Base-by-base conservation (phyloP, 768 basidiomycete genomes). In the Sarcodon sp. region DNA sequence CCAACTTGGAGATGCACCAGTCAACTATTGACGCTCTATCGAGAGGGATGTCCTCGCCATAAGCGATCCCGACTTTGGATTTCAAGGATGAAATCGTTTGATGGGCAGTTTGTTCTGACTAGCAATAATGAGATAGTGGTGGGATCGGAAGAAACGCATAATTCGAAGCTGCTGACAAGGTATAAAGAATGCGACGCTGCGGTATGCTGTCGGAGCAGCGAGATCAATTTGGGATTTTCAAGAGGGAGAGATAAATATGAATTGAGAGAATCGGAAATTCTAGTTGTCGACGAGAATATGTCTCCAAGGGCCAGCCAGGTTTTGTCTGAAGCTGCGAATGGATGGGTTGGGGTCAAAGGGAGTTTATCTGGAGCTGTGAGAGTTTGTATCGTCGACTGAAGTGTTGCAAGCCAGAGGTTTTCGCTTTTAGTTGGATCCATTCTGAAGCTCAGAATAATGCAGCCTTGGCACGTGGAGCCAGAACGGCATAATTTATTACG, bases 171-270 rank as follows among this genome's bases (percentile, higher is more conserved):
- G 44, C 72, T 70, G 61, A 81, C 79, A 52, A 67, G 62, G 53
- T 75, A 67, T 21, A 77, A 63, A n/a, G 75, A 63, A 52, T 75
- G 67, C 16, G 71, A 69, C 11, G 79, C 71, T 12, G 62, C 54
- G 0, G 80, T 70, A 51, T 80, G 73, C 57, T 87, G 80, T 31
- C 80, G 76, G 55, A 85, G 66, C 21, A 79, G 68, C 12, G 83
- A 83, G 33, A 83, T 68, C 6, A 85, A 69, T 54, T 85, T 87
- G 11, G 80, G 71, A 44, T 81, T 80, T 31, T 74, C 69, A 51
- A 77, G 69, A 7, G 74, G 69, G 9, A 70, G 63, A 6, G 77
- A 61, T 12, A 71, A 51, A 54, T 77, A 76, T 44, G 71, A 57
- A 27, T 70, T 66, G 27, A 86, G 63, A 0, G 79, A 79, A 58